phyloP scores from a whole-genome alignment of 2,329 filamentous ascomycete species.

The Penicillium sp. region DNA sequence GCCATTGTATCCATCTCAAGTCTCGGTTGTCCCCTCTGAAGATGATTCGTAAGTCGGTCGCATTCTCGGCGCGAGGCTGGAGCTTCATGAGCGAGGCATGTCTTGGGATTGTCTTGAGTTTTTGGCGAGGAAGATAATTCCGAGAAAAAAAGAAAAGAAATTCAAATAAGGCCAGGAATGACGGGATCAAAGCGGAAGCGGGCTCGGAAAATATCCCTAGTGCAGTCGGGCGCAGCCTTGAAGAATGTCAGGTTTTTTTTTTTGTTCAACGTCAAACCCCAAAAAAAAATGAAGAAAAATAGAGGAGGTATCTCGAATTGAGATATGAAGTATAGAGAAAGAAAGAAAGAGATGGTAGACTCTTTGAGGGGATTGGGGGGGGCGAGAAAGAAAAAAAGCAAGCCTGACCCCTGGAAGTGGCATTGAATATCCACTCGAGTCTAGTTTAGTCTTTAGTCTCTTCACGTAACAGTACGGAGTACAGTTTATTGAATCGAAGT shows the following conservation, averaged over 20 bases:
- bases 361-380: conserved; percentile 3
- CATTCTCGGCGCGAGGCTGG: conserved; percentile 29
- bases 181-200: conserved; percentile 21
- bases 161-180: conserved; percentile 9
- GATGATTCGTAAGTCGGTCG: conserved; percentile 21
- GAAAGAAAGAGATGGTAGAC: conserved; percentile 6
- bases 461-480: conserved; percentile 18
- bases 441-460: conserved; percentile 18
- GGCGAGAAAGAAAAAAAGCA: conserved; percentile 14
- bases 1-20: conserved; percentile 36
- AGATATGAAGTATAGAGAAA: conserved; percentile 4
- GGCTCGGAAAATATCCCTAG: conserved; percentile 23
- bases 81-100: conserved; percentile 25
- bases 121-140: conserved; percentile 1
- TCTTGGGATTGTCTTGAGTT: neutral
- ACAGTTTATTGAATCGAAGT: neutral
- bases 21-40: conserved; percentile 21
- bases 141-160: conserved; percentile 2
- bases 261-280: conserved; percentile 2
- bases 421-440: conserved; percentile 28
- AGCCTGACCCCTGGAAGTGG: conserved; percentile 25
- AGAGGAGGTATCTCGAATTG: neutral
- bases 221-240: conserved; percentile 16
- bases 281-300: conserved; percentile 4
- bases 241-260: conserved; percentile 7